phyloP scores from a whole-genome alignment of 257 asterid species.

The Solanum infundibuliforme region DNA sequence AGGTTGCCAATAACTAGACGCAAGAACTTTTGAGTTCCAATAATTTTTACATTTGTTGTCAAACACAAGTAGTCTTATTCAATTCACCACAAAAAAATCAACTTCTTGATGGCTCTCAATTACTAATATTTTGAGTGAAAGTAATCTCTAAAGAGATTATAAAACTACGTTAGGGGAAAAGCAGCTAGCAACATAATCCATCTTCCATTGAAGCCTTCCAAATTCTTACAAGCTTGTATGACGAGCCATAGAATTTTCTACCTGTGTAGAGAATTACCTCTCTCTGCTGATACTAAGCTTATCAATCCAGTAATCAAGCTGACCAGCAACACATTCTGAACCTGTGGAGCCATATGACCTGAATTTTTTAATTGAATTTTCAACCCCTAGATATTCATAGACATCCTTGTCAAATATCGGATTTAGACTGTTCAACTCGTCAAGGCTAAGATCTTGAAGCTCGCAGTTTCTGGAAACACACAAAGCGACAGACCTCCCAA shows the following conservation, averaged over 20 bases:
- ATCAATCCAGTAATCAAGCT: slow-evolving; percentile 61
- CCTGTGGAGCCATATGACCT: slow-evolving; percentile 97
- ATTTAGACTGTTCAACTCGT: slow-evolving; percentile 49
- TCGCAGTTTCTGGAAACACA: slow-evolving; percentile 57
- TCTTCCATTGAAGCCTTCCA: not conserved
- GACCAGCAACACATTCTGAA: slow-evolving; percentile 76
- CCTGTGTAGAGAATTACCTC: not conserved
- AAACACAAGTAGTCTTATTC: not conserved
- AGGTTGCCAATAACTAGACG: not conserved
- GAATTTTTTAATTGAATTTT: slow-evolving; percentile 73
- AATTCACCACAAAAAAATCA: not conserved
- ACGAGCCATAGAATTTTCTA: not conserved
- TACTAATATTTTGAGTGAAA: not conserved
- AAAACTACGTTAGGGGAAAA: not conserved
- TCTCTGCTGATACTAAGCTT: slow-evolving; percentile 32
- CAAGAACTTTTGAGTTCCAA: not conserved
- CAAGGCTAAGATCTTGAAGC: slow-evolving; percentile 60
- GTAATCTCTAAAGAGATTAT: not conserved
- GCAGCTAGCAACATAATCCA: not conserved
- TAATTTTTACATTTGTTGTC: not conserved
- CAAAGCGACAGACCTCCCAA: slow-evolving; percentile 74
- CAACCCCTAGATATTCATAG: slow-evolving; percentile 72
- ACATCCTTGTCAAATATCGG: slow-evolving; percentile 66
- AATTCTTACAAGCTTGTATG: not conserved
- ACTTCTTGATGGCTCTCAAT: not conserved